Base-by-base conservation (phyloP, 805 yeast genomes). In the Starmerella lactis-condensi region DNA sequence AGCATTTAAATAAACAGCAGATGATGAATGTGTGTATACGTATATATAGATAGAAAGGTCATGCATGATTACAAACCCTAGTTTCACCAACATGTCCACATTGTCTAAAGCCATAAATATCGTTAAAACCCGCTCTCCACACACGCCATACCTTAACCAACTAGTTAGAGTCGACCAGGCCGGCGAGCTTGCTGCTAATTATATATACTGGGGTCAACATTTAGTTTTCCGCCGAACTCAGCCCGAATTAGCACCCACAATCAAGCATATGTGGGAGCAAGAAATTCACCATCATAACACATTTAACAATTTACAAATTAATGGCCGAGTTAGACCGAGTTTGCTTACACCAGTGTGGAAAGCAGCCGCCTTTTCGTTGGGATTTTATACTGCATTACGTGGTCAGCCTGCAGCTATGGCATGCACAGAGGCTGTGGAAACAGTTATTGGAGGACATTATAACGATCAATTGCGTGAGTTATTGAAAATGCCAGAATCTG, bases 341-440 rank as follows among this genome's bases (percentile, higher is more conserved):
- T 45, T 89, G 11, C 54, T 89, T 24, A 83, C 96, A 0, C 98
- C 98, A 1, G 46, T 79, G 1, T 89, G 98, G 98, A 82, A 77
- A 50, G 53, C 67, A 0, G 96, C 95, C 3, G 96, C 98, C 0
- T 62, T 75, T 30, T 72, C 72, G 1, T 62, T 89, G 59, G 98
- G 98, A 3, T 69, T 70, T 1, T 75, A 73, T 1, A 89, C 96
- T 1, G 95, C 93, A 0, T 44, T 76, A 32, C 54, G 82, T 39
- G 75, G 94, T 12, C 79, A 81, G 47, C 94, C 85, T 50, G 95
- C 93, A 2, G 96, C 98, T 2, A 89, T 89, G 98, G 96, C 98
- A 1, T 89, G 98, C 52, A 89, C 98, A 0, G 96, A 83, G 37
- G 96, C 96, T 0, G 96, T 89, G 2, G 98, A 89, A 54, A 89